Evolutionary conservation across 1,284 basidiomycete species (phyloP).

Genomic region (Stygiomarasmius scandens): DNA sequence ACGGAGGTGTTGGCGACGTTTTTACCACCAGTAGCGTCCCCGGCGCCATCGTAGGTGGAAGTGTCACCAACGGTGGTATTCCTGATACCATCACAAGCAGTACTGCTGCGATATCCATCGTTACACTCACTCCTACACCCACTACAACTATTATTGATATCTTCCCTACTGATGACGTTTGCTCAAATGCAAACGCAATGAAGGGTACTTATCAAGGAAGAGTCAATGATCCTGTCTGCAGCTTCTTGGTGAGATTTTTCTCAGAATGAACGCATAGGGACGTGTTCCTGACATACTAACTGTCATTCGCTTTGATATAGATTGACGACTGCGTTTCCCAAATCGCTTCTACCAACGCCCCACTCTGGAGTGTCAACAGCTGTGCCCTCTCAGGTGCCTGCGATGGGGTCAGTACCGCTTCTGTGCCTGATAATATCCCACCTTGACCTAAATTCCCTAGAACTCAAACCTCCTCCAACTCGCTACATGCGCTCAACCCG

Average conservation of each 20-base stretch:
- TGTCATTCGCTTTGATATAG: neutral
- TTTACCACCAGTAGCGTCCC: neutral
- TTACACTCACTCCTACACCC: neutral
- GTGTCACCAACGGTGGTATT: neutral
- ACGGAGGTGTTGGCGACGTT: neutral
- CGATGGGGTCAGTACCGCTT: neutral
- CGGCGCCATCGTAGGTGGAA: neutral
- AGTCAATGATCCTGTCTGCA: neutral
- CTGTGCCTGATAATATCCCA: neutral
- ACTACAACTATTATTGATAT: neutral
- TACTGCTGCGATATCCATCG: neutral
- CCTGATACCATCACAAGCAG: neutral
- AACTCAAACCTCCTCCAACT: neutral
- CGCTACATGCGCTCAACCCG: neutral
- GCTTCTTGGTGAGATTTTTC: neutral
- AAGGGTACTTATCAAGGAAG: neutral
- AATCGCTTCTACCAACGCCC: neutral
- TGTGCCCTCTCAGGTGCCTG: constrained; percentile 2
- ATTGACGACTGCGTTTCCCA: neutral
- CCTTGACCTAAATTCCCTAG: neutral
- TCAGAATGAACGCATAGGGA: neutral
- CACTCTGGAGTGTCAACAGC: neutral
- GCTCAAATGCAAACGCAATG: neutral
- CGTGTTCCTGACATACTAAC: too few relatives aligned
- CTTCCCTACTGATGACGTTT: neutral